Evolutionary conservation across 108 stramenopile species (phyloP), one percentile per base, ranked within the genome.

Genomic region (Cylindrotheca closterium): DNA sequence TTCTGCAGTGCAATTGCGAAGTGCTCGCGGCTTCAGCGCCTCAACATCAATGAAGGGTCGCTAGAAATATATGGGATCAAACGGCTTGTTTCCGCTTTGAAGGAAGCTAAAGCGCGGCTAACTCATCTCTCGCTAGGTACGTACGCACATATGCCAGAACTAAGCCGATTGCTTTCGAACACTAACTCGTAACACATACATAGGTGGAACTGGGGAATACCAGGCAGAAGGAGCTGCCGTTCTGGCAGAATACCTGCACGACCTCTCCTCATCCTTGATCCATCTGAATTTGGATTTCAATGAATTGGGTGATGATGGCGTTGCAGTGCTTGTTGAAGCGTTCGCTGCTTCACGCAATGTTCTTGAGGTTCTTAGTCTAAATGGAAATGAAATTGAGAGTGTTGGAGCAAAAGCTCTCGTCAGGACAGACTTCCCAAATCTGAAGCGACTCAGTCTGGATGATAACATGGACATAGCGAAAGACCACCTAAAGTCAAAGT

Each of bases 391-490:
- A 32, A 4, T 67, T 23, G 66, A 57, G 7, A 28, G 23, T 7
- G 55, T 31, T 19, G 33, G 42, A 12, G 22, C 45, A 23, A 57
- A 28, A 15, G 55, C 55, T 21, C 33, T 67, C 27, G 45, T 57
- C 31, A 2, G 21, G 10, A 22, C 55, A 4, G 29, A 8, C 7
- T 53, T 67, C 25, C 66, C 66, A 22, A 3, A 37, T 28, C 31
- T 77, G 46, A 77, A 65, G 52, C 52, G 63, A 25, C 53, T 85
- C 32, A 67, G 58, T 28, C 31, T 78, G 26, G 70, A 75, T 15
- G 84, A 85, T 50, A 85, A 85, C 57, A 75, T 77, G 17, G 66
- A 67, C 18, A 5, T 67, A 2, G 27, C 34, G 18, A 32, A 67
- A 29, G 10, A 10, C 4, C 12, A 18, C 17, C 42, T 57, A 5